These are phyloP conservation scores for Berberis thunbergii DNA, from an alignment of 164 flowering plant genomes.

Conservation along the genomic window DNA sequence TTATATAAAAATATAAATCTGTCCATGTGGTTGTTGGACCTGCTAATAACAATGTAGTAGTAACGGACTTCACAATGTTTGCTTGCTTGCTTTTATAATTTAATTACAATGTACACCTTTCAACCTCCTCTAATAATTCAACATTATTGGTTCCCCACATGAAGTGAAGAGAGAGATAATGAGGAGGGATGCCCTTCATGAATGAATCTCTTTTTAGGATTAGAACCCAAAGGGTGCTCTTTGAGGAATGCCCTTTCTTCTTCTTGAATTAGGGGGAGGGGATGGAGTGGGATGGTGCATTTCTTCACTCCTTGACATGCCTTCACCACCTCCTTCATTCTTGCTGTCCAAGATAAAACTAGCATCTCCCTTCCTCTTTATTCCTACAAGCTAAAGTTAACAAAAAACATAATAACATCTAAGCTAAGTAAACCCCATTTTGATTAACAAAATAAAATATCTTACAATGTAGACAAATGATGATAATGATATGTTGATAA, in stretches of 20 bases:
- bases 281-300: conserved; percentile 52
- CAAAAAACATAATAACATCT: conserved; percentile 4
- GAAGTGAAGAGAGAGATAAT: not conserved
- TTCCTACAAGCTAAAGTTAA: conserved; percentile 43
- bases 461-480: not conserved
- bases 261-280: conserved; percentile 49
- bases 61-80: conserved; percentile 15
- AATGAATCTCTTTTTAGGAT: not conserved
- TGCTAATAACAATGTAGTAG: conserved; percentile 1
- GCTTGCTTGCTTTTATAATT: conserved; percentile 4
- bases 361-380: conserved; percentile 65
- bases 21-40: conserved; percentile 17
- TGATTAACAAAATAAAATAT: not conserved
- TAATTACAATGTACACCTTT: conserved; percentile 23
- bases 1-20: conserved; percentile 1
- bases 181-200: not conserved
- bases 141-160: conserved; percentile 18
- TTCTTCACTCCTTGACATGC: conserved; percentile 27
- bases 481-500: not conserved
- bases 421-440: not conserved
- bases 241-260: conserved; percentile 89
- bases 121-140: conserved; percentile 18
- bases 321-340: conserved; percentile 37
- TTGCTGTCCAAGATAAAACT: conserved; percentile 45
- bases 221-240: conserved; percentile 69